Base-by-base conservation (phyloP, 1,284 basidiomycete species). In the Microbotryum lychnidis-dioicae region DNA sequence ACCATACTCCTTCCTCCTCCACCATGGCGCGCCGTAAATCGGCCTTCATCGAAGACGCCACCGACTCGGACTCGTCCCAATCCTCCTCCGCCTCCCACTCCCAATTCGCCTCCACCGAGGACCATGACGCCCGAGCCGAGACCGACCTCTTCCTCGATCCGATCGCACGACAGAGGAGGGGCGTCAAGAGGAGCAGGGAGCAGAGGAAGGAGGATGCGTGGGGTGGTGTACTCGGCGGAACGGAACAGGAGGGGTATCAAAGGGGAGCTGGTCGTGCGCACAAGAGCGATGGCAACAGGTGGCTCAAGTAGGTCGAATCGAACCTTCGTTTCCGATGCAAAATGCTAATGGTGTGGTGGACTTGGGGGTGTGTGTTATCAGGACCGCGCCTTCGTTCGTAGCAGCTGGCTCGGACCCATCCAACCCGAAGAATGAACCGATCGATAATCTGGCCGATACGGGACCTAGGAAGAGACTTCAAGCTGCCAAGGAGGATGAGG, bases 21-120 rank as follows among this genome's bases (percentile, higher is more conserved):
- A 18, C 4, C 25, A 94, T 94, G 91, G 84, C 84, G 52, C 83
- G 89, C 54, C 81, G 89, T 68, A 93, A 92, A 75, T 83, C 85
- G 56, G 78, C 83, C 51, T 80, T 87, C 62, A 82, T 92, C 25
- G 87, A 89, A 52, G 87, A 87, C 65, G 54, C 46, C 7, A 83
- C 82, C n/a, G 80, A 81, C n/a, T 75, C 76, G 9, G 59, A 61
- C 45, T 31, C 31, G 7, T 31, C 31, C 8, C 75, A 74, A 64
- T 70, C 73, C 58, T 62, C 57, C 65, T 4, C 25, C 25, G 65
- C 64, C 31, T 71, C 70, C 50, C 76, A 77, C 54, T 76, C 81
- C 60, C 81, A 84, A 75, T 55, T 60, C 45, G 60, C 51, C 56
- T 55, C 33, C 76, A 77, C 50, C 3, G 14, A 14, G 16, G 83